Conservation (phyloP, 495 filamentous ascomycete genomes). For the Hyaloscypha finlandica region DNA sequence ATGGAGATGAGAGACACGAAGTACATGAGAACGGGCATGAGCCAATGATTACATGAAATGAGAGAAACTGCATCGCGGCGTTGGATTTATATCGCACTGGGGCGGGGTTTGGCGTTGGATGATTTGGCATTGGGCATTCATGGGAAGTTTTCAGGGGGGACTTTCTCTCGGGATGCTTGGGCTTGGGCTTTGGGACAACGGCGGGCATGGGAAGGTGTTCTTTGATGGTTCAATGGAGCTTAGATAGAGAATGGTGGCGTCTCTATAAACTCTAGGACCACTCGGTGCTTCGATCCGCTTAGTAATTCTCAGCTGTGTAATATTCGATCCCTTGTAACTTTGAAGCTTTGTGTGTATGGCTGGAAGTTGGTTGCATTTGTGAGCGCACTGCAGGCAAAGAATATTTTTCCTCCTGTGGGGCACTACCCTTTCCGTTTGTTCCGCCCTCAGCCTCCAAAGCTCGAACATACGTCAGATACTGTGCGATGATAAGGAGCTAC, state of each 20-base stretch:
- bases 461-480: slow-evolving; percentile 19
- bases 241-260: background rate
- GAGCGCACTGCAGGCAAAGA: background rate
- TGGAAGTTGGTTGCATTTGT: background rate
- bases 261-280: background rate
- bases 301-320: background rate
- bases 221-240: background rate
- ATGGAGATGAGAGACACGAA: slow-evolving; percentile 45
- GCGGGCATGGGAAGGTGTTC: background rate
- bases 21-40: slow-evolving; percentile 47
- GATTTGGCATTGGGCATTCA: background rate
- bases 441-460: background rate
- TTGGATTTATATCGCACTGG: background rate
- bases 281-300: background rate
- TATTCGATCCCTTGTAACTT: background rate
- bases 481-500: background rate
- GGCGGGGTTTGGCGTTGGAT: slow-evolving; percentile 4
- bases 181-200: background rate
- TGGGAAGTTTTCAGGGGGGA: background rate
- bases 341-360: background rate
- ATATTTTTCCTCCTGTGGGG: background rate
- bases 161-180: no score
- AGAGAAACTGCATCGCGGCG: slow-evolving; percentile 7
- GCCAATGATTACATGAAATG: slow-evolving; percentile 55
- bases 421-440: background rate